These are phyloP conservation scores for Trametes cingulata DNA, from an alignment of 768 basidiomycete species.

Conservation along the genomic window DNA sequence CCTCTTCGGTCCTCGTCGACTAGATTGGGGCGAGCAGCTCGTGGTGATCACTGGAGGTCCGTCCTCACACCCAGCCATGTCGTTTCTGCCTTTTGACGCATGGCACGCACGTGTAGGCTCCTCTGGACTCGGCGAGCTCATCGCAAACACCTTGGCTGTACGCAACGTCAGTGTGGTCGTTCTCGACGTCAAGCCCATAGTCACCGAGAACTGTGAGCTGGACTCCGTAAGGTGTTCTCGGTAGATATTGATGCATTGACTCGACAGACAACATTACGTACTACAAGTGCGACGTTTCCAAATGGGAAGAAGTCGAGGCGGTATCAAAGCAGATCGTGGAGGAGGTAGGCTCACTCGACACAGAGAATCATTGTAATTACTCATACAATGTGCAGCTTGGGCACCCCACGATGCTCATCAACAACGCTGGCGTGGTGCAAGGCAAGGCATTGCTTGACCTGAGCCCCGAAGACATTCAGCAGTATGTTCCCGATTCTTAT, in stretches of 20 bases:
- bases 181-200: constrained; percentile 78
- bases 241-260: too few species aligned
- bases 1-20: constrained; percentile 55
- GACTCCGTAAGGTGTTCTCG: too few species aligned
- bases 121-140: constrained; percentile 84
- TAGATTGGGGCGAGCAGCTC: constrained; percentile 89
- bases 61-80: constrained; percentile 22
- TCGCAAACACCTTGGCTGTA: constrained; percentile 85
- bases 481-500: constrained; percentile 50
- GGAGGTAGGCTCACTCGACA: constrained; percentile 53
- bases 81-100: too few species aligned
- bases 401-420: constrained; percentile 85
- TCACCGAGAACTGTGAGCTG: constrained; percentile 70
- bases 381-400: constrained; percentile 60
- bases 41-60: constrained; percentile 89
- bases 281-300: constrained; percentile 91
- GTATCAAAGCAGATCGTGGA: constrained; percentile 72
- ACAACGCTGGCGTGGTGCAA: constrained; percentile 94
- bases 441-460: constrained; percentile 86
- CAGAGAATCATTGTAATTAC: not conserved
- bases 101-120: too few species aligned
- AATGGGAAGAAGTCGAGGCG: constrained; percentile 80
- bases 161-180: constrained; percentile 84
- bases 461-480: constrained; percentile 70
- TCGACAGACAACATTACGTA: constrained; percentile 78